A percentile compares a stretch with the other conserved stretches of the same genome.
Conservation (phyloP, 306 rosid genomes). For the Cucurbita ficifolia region DNA sequence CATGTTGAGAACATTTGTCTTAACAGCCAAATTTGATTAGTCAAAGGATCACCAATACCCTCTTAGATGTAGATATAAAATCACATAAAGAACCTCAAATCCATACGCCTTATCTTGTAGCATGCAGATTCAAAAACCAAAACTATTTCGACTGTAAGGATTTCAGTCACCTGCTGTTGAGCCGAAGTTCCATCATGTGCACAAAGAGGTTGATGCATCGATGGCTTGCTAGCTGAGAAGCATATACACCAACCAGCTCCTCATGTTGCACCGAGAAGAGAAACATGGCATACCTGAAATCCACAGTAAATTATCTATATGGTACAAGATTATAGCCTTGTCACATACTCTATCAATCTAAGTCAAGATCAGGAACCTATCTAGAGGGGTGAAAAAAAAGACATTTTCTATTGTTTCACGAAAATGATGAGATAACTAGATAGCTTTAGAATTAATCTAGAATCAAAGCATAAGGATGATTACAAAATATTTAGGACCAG, state of each 20-base stretch:
- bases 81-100: neutral
- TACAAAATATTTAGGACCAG: neutral
- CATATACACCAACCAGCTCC: conserved; percentile 91
- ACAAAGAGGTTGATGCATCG: conserved; percentile 88
- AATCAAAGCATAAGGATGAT: neutral
- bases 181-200: conserved; percentile 95
- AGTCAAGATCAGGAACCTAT: neutral
- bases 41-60: neutral
- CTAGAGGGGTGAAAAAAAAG: neutral
- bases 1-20: neutral
- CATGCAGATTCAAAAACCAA: neutral
- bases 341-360: neutral
- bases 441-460: neutral
- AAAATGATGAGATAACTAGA: neutral
- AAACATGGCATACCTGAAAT: conserved; percentile 84
- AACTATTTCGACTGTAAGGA: neutral
- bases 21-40: neutral
- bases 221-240: conserved; percentile 88
- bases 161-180: conserved; percentile 62
- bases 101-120: neutral
- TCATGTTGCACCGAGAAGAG: conserved; percentile 89
- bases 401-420: neutral
- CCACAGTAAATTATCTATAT: neutral
- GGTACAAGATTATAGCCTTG: neutral
- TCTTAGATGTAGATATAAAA: neutral